Evolutionary conservation across 495 filamentous ascomycete species (phyloP).

Genomic region (Podospora australis): DNA sequence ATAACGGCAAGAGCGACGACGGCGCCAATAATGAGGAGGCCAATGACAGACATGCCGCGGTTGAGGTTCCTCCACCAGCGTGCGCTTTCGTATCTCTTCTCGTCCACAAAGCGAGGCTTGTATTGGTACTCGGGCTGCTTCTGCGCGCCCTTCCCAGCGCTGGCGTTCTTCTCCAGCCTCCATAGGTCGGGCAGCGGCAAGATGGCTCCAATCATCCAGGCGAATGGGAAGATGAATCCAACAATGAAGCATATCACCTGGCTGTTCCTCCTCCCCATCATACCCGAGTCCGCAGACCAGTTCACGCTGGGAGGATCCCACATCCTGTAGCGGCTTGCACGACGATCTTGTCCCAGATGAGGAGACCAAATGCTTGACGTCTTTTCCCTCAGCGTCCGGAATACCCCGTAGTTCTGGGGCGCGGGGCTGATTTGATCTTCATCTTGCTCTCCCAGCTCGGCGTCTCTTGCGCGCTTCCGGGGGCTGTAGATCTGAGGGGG

Average conservation of each 20-base stretch:
- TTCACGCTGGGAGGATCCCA: slow-evolving; percentile 69
- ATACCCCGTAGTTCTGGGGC: slow-evolving; percentile 20
- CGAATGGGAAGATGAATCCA: slow-evolving; percentile 81
- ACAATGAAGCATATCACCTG: slow-evolving; percentile 84
- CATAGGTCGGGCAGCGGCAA: slow-evolving; percentile 63
- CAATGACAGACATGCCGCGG: slow-evolving; percentile 74
- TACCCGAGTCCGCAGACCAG: slow-evolving; percentile 50
- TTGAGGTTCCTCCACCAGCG: slow-evolving; percentile 93
- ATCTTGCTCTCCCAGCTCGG: slow-evolving; percentile 13
- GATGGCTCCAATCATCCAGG: slow-evolving; percentile 82
- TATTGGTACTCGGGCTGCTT: slow-evolving; percentile 35
- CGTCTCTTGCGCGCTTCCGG: slow-evolving; percentile 41
- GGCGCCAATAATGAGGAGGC: slow-evolving; percentile 67
- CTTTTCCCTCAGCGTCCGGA: slow-evolving; percentile 33
- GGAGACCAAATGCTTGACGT: slow-evolving; percentile 65
- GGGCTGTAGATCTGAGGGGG: slow-evolving; percentile 46
- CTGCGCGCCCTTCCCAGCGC: too few relatives aligned
- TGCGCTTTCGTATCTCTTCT: slow-evolving; percentile 68
- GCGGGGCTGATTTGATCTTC: slow-evolving; percentile 30
- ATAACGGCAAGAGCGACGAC: slow-evolving; percentile 62
- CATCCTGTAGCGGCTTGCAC: slow-evolving; percentile 46
- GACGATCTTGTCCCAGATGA: slow-evolving; percentile 60
- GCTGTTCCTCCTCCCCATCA: slow-evolving; percentile 63
- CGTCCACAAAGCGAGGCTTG: slow-evolving; percentile 41
- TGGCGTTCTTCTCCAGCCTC: slow-evolving; percentile 33